Conservation (phyloP, 2,329 filamentous ascomycete species). For the Ceratocystis ficicola region DNA sequence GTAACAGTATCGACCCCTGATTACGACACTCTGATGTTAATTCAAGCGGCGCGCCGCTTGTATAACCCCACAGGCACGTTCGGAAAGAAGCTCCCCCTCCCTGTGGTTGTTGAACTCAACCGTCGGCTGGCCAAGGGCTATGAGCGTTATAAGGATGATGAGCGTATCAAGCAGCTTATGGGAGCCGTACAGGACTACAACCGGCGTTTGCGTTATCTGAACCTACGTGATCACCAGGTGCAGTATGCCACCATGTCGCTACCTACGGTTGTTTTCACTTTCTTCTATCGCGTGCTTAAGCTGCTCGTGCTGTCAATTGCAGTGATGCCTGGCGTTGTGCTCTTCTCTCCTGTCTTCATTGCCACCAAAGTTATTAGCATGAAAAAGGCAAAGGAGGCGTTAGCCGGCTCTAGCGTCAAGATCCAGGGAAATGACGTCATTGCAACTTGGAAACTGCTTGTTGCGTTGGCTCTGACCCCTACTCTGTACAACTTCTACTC, state of each 20-base stretch:
- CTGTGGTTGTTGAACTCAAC: conserved; percentile 89
- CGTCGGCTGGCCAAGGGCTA: conserved; percentile 83
- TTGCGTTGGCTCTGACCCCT: conserved; percentile 73
- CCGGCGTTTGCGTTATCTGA: conserved; percentile 68
- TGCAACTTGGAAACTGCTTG: conserved; percentile 85
- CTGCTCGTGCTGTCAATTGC: conserved; percentile 63
- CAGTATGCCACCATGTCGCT: conserved; percentile 79
- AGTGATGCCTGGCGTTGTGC: conserved; percentile 71
- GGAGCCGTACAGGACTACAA: conserved; percentile 76
- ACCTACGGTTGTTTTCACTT: conserved; percentile 58
- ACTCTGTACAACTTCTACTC: conserved; percentile 75
- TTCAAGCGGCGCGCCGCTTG: conserved; percentile 81
- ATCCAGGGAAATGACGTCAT: conserved; percentile 80
- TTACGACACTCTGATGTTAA: conserved; percentile 93
- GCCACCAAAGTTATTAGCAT: conserved; percentile 71
- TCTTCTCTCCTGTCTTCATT: conserved; percentile 83
- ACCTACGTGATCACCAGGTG: conserved; percentile 86
- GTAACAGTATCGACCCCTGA: conserved; percentile 89
- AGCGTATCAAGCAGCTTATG: conserved; percentile 63
- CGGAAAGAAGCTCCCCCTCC: conserved; percentile 82
- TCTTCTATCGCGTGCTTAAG: conserved; percentile 71
- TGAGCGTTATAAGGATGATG: conserved; percentile 81
- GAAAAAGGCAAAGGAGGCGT: conserved; percentile 68
- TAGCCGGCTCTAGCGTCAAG: conserved; percentile 79
- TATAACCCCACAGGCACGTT: conserved; percentile 63